These are phyloP conservation scores for Fulvia fulva DNA, from an alignment of 2,329 filamentous ascomycete genomes.

Conservation along the genomic window DNA sequence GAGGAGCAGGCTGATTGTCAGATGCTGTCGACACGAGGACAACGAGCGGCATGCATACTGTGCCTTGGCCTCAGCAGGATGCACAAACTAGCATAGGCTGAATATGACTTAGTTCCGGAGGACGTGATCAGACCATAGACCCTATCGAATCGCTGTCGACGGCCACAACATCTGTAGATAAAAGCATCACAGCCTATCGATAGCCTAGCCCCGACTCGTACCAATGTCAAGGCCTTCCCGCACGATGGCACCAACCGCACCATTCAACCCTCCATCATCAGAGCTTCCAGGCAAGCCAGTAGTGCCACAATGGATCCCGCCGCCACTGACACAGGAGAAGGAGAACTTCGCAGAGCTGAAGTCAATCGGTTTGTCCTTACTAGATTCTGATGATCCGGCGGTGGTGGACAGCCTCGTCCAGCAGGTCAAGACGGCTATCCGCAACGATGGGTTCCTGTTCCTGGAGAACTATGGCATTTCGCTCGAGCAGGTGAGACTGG, in stretches of 20 bases:
- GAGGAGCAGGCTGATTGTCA: too few relatives aligned
- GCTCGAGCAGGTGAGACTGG: constrained; percentile 31
- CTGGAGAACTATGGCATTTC: constrained; percentile 51
- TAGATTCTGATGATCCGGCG: constrained; percentile 31
- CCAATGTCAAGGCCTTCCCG: constrained; percentile 21
- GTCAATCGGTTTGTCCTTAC: constrained; percentile 32
- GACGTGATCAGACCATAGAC: too few relatives aligned
- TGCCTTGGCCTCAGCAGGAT: too few relatives aligned
- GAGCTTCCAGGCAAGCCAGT: constrained; percentile 40
- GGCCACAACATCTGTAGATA: too few relatives aligned
- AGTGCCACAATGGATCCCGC: constrained; percentile 38
- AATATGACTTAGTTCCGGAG: too few relatives aligned
- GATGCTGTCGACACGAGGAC: too few relatives aligned
- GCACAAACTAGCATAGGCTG: too few relatives aligned
- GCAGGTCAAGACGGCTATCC: constrained; percentile 35
- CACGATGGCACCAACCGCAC: constrained; percentile 29
- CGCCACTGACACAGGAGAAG: constrained; percentile 43
- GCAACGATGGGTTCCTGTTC: constrained; percentile 39
- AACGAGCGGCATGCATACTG: too few relatives aligned
- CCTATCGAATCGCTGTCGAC: too few relatives aligned
- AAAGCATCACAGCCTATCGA: too few relatives aligned
- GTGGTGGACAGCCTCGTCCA: constrained; percentile 44
- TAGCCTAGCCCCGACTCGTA: background rate
- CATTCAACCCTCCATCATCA: constrained; percentile 41
- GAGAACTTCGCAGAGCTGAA: constrained; percentile 38